Evolutionary conservation across 768 basidiomycete genomes (phyloP).

Genomic region (Boletus subcaerulescens): DNA sequence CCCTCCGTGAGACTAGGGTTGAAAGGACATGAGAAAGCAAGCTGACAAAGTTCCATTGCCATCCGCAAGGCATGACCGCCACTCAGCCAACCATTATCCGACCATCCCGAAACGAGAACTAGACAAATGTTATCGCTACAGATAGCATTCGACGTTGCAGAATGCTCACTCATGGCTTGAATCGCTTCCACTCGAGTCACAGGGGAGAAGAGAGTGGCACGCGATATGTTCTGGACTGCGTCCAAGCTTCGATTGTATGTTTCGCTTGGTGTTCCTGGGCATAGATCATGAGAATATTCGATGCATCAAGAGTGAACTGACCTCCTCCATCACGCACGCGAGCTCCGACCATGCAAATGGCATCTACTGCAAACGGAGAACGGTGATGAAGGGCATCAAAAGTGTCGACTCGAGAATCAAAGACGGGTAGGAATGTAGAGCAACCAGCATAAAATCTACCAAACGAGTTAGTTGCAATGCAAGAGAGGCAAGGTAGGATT

Average conservation of each 20-base stretch:
- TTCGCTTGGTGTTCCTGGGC: constrained; percentile 68
- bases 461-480: constrained; percentile 10
- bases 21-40: background rate
- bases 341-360: constrained; percentile 92
- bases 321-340: constrained; percentile 89
- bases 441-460: constrained; percentile 89
- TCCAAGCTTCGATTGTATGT: constrained; percentile 69
- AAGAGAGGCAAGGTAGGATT: background rate
- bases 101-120: constrained; percentile 94
- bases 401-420: constrained; percentile 79
- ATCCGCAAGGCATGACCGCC: constrained; percentile 96
- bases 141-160: background rate
- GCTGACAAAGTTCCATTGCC: constrained; percentile 89
- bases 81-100: constrained; percentile 93
- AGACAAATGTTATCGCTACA: constrained; percentile 2
- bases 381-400: constrained; percentile 83
- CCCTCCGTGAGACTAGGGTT: constrained; percentile 5
- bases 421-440: constrained; percentile 86
- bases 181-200: constrained; percentile 84
- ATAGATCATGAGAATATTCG: constrained; percentile 9
- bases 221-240: constrained; percentile 83
- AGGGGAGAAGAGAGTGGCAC: constrained; percentile 83
- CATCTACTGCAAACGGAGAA: constrained; percentile 90
- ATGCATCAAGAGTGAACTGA: constrained; percentile 31
- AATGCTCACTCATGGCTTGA: constrained; percentile 82